Evolutionary conservation across 768 basidiomycete genomes (phyloP), one percentile per base, ranked within the genome.

Genomic region (Austroboletus eburneus): DNA sequence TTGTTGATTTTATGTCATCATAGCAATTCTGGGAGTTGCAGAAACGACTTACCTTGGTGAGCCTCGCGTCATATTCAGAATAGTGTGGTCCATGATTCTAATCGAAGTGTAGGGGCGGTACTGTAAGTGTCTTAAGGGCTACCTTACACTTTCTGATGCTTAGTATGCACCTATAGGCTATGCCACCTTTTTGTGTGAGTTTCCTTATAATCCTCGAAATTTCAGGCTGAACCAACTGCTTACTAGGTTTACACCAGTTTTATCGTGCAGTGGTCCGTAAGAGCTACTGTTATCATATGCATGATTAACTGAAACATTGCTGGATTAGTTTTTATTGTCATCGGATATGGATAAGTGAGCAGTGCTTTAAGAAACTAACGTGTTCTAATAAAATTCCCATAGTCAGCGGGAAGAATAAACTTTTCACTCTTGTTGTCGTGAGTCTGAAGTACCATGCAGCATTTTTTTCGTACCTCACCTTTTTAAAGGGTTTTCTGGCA

Each of bases 401-500:
- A 57, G 56, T 57, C n/a, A 57, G 55, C 20, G 51, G 48, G 20
- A 50, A 47, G 9, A 57, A 57, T 9, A 57, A 47, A 18, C 13
- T 1, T 12, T 6, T 57, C 5, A 57, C 51, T 8, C 14, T 47
- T 12, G 7, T 4, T 10, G 20, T 57, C 5, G 55, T 57, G 22
- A 45, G 56, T 57, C 12, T 29, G 12, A 3, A 35, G 20, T 24
- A n/a, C 18, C 13, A 17, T 9, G 18, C 5, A 7, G 14, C 16
- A 5, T 24, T 37, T 41, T 22, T 50, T n/a, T n/a, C n/a, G n/a
- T 10, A 50, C 17, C 17, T 39, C 33, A 16, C n/a, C 33, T 35
- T 30, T 13, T 4, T 37, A 18, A 5, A 57, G 55, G 9, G 41
- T 33, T 2, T 5, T 13, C 6, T 9, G 13, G 6, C 42, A 21